phyloP scores from a whole-genome alignment of 164 flowering plant species.

The Protea cynaroides region DNA sequence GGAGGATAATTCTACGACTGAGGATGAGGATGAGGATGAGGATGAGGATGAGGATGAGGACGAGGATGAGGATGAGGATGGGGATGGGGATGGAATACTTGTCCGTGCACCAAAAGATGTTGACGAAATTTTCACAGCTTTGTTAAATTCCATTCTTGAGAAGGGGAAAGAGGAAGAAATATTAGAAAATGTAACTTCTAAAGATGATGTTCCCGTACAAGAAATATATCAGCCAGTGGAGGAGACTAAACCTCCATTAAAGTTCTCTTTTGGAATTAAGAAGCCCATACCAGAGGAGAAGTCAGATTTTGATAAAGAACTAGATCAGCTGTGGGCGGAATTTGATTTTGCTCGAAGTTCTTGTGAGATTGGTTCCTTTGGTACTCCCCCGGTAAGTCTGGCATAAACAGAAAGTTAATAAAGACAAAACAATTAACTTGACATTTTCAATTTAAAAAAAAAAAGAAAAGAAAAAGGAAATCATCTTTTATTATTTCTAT shows the following conservation, averaged over 20 bases:
- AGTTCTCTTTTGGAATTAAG: slow-evolving; percentile 30
- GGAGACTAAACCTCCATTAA: slow-evolving; percentile 23
- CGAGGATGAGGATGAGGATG: not conserved
- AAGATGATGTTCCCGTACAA: not conserved
- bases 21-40: not conserved
- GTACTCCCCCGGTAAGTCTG: slow-evolving; percentile 23
- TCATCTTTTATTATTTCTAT: not conserved
- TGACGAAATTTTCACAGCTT: slow-evolving; percentile 18
- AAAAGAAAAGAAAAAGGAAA: not conserved
- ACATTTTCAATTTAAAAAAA: too few species aligned
- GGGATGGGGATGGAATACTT: slow-evolving; percentile 15
- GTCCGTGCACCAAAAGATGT: not conserved
- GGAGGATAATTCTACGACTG: slow-evolving; percentile 1
- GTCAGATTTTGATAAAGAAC: slow-evolving; percentile 33
- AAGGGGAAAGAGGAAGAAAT: slow-evolving; percentile 12
- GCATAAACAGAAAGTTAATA: not conserved
- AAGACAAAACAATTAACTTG: too few species aligned
- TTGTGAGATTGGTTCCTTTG: slow-evolving; percentile 21
- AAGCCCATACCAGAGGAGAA: slow-evolving; percentile 22
- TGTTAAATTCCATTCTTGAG: slow-evolving; percentile 33
- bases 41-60: not conserved
- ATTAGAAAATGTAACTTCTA: slow-evolving; percentile 15
- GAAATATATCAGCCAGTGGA: not conserved
- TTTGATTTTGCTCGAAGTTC: slow-evolving; percentile 28
- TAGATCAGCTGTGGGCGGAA: slow-evolving; percentile 41